A percentile compares a stretch with the other conserved stretches of the same genome.
Evolutionary conservation across 108 stramenopile species (phyloP).

Genomic region (Pseudonitzschia pungens): DNA sequence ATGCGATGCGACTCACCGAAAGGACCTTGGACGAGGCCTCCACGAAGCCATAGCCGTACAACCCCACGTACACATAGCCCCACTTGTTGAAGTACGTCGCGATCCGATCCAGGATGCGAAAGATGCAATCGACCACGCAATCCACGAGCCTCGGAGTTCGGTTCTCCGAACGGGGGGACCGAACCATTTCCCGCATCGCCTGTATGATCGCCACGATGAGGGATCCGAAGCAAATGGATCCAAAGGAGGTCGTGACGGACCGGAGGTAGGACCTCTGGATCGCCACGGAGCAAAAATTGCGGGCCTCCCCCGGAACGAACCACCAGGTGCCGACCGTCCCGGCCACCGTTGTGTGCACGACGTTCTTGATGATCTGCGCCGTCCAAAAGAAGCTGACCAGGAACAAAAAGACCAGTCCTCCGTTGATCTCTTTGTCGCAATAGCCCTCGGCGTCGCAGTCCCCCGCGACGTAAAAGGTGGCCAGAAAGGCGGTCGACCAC

Average conservation of each 20-base stretch:
- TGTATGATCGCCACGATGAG: constrained; percentile 80
- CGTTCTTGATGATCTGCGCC: constrained; percentile 75
- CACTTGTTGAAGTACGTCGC: constrained; percentile 82
- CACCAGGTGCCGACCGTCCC: constrained; percentile 91
- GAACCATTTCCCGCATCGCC: constrained; percentile 54
- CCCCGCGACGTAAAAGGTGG: constrained; percentile 50
- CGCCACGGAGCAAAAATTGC: constrained; percentile 58
- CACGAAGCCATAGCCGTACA: constrained; percentile 62
- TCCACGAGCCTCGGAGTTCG: constrained; percentile 48
- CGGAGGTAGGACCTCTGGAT: constrained; percentile 54
- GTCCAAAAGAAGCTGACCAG: constrained; percentile 80
- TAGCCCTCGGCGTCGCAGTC: constrained; percentile 48
- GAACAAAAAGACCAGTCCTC: constrained; percentile 52
- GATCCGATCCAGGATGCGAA: constrained; percentile 55
- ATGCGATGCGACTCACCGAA: background rate
- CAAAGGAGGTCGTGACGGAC: constrained; percentile 78
- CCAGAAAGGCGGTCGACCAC: constrained; percentile 56
- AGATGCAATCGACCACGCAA: constrained; percentile 69
- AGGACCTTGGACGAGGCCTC: constrained; percentile 76
- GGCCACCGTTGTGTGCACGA: constrained; percentile 76
- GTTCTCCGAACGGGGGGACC: constrained; percentile 41
- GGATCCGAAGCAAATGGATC: constrained; percentile 77
- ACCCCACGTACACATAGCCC: constrained; percentile 82
- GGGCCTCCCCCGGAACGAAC: constrained; percentile 66
- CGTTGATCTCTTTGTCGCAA: constrained; percentile 46